Evolutionary conservation across 2,329 filamentous ascomycete species (phyloP).

Genomic region (Phialophora expanda): DNA sequence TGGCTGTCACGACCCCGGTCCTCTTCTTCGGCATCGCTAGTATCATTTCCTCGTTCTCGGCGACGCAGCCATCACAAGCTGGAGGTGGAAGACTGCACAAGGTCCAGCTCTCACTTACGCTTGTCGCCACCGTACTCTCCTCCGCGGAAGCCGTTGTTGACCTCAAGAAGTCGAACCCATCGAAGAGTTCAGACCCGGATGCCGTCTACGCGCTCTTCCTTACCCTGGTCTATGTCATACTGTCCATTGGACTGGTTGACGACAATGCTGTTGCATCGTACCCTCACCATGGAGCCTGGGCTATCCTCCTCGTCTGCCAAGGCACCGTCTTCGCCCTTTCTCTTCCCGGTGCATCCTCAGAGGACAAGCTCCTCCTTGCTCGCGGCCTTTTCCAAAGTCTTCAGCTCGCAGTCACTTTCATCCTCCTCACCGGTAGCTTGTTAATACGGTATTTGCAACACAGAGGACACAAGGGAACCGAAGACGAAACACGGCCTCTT

Average conservation of each 20-base stretch:
- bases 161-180: conserved; percentile 10
- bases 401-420: conserved; percentile 36
- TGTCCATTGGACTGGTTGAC: conserved; percentile 62
- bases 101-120: conserved; percentile 8
- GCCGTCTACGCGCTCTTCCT: conserved; percentile 31
- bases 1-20: conserved; percentile 8
- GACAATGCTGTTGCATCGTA: conserved; percentile 62
- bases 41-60: conserved; percentile 12
- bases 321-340: conserved; percentile 24
- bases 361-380: neutral
- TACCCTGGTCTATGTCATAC: conserved; percentile 59
- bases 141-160: conserved; percentile 16
- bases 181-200: conserved; percentile 21
- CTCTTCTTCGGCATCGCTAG: conserved; percentile 18
- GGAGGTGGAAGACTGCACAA: conserved; percentile 12
- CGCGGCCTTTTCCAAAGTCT: conserved; percentile 4
- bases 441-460: neutral
- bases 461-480: conserved; percentile 5
- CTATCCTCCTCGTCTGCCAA: conserved; percentile 64
- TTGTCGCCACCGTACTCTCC: conserved; percentile 13
- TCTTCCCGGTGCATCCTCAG: neutral
- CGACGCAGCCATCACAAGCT: neutral
- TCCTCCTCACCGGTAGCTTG: conserved; percentile 11
- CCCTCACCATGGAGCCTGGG: conserved; percentile 67
- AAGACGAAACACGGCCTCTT: conserved; percentile 44